phyloP scores from a whole-genome alignment of 805 yeast genomes.

The Middelhovenomyces tepae region DNA sequence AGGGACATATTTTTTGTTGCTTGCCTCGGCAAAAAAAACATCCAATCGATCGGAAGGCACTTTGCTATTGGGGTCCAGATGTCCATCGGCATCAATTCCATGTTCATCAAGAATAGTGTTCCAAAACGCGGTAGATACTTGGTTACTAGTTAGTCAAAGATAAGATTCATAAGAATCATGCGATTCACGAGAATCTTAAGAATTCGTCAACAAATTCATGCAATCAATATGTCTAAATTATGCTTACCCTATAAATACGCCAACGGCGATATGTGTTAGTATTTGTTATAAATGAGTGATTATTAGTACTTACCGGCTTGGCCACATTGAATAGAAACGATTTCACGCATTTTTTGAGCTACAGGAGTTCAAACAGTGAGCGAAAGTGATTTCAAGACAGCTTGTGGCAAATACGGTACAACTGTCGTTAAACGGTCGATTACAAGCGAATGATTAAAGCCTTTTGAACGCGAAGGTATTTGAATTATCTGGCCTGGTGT shows the following conservation, averaged over 20 bases:
- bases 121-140: slow-evolving; percentile 34
- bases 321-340: slow-evolving; percentile 36
- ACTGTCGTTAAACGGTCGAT: too few relatives aligned
- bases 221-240: neutral
- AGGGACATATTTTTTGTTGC: slow-evolving; percentile 83
- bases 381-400: too few relatives aligned
- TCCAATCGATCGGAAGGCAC: slow-evolving; percentile 60
- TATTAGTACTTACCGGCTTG: slow-evolving; percentile 31
- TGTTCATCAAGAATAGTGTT: slow-evolving; percentile 30
- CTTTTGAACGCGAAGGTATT: too few relatives aligned
- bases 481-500: too few relatives aligned
- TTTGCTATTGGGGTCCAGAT: slow-evolving; percentile 14
- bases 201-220: neutral
- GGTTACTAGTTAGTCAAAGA: slow-evolving; percentile 29
- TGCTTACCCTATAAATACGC: too few relatives aligned
- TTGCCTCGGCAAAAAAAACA: slow-evolving; percentile 76
- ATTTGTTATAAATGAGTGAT: too few relatives aligned
- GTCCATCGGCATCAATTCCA: slow-evolving; percentile 28
- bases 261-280: too few relatives aligned
- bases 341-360: slow-evolving; percentile 35
- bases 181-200: neutral
- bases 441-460: too few relatives aligned
- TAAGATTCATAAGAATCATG: neutral
- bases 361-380: too few relatives aligned
- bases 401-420: too few relatives aligned